Evolutionary conservation across 345 rosid genomes (phyloP), one percentile per base, ranked within the genome.

Genomic region (Populus davidiana): DNA sequence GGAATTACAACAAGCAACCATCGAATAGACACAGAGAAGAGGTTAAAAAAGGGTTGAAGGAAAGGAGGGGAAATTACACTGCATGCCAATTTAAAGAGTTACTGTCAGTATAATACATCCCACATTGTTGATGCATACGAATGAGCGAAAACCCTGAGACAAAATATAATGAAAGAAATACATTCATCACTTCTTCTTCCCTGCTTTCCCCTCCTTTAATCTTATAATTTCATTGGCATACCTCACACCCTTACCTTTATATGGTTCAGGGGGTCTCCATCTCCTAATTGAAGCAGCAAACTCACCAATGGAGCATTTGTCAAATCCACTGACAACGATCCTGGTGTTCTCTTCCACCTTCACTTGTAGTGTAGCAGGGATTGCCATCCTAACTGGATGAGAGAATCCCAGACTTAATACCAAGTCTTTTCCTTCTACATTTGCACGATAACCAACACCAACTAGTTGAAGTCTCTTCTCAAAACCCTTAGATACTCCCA

Each of bases 231-330:
- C 99, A 76, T 93, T 89, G 0, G 87, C 92, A 77, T 96, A 96
- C 81, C 90, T 96, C 72, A 92, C 94, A 67, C 99, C 99, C 85
- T 96, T 96, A 67, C 98, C 98, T 81, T 93, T 96, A 83, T 96
- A 96, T 13, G 99, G 99, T 79, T 96, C 97, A 0, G 99, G 97
- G 8, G 99, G 98, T 69, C 98, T 92, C 97, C 97, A 96, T 80
- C 89, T 92, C 89, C 97, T 85, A 69, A 93, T 71, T 3, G 93
- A 82, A n/a, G 97, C 98, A 36, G 99, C 98, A 65, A 93, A 96
- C 85, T 92, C 92, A 38, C 98, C 96, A 8, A 96, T 86, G 18
- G 76, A 80, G 27, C 91, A 86, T 79, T 92, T 93, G 74, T 93
- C 97, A 1, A 84, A 90, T n/a, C 98, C 99, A 35, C 91, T 85